Evolutionary conservation across 2,329 filamentous ascomycete species (phyloP).

Genomic region (Aureobasidium sp.): DNA sequence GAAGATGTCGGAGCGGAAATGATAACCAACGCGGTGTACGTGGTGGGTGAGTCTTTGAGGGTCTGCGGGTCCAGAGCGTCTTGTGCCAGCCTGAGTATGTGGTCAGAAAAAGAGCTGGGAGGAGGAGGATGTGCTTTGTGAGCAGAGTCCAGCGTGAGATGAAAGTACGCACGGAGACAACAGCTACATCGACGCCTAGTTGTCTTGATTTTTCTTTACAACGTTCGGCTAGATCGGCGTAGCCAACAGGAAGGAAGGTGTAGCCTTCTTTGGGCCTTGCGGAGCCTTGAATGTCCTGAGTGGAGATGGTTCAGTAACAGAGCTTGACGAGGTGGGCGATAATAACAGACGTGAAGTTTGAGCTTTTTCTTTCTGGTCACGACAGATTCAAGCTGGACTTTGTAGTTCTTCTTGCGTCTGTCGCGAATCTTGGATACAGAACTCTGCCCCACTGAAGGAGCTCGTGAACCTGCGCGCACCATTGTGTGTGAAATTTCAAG

Average conservation of each 20-base stretch:
- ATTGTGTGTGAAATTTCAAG: background rate
- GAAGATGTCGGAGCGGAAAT: conserved; percentile 53
- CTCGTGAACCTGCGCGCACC: conserved; percentile 10
- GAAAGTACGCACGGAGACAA: conserved; percentile 48
- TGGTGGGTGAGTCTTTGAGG: conserved; percentile 44
- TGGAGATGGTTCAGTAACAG: background rate
- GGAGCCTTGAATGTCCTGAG: background rate
- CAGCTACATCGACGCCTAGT: conserved; percentile 44
- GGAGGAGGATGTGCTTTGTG: background rate
- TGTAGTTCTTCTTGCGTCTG: conserved; percentile 40
- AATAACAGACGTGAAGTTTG: conserved; percentile 33
- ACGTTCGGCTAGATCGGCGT: conserved; percentile 48
- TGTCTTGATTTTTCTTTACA: conserved; percentile 53
- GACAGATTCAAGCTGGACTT: conserved; percentile 49
- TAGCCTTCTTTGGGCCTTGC: conserved; percentile 48
- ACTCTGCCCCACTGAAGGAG: conserved; percentile 8
- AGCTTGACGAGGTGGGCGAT: background rate
- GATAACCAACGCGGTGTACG: conserved; percentile 54
- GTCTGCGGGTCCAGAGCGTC: conserved; percentile 15
- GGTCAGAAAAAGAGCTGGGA: background rate
- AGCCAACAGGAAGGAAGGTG: conserved; percentile 51
- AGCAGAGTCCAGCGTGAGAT: background rate
- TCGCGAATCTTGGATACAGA: conserved; percentile 17
- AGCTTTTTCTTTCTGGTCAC: conserved; percentile 54
- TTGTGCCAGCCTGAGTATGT: background rate